Percentiles rank a stretch among this genome's conserved stretches.
phyloP scores from a whole-genome alignment of 2,329 filamentous ascomycete genomes.

The Zymoseptoria ardabiliae region DNA sequence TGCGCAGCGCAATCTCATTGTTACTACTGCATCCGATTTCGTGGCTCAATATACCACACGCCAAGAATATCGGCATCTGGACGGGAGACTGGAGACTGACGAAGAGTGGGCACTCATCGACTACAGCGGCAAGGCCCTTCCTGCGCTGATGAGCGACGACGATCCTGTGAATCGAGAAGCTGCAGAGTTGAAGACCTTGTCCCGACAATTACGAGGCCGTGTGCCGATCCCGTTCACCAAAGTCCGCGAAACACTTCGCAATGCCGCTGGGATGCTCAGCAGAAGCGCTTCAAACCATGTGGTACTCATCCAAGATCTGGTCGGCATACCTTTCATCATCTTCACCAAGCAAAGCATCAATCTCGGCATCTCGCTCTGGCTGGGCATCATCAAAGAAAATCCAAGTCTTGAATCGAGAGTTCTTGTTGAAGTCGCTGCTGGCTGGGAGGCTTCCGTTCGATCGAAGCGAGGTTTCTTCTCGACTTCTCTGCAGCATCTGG shows the following conservation, averaged over 20 bases:
- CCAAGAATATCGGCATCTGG: slow-evolving; percentile 87
- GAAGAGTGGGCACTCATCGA: slow-evolving; percentile 27
- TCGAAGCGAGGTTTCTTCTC: slow-evolving; percentile 77
- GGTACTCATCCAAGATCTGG: slow-evolving; percentile 75
- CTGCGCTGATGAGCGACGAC: slow-evolving; percentile 7
- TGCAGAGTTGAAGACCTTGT: slow-evolving; percentile 61
- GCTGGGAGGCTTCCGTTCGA: slow-evolving; percentile 81
- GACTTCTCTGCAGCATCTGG: slow-evolving; percentile 60
- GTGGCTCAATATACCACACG: slow-evolving; percentile 94
- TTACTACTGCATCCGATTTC: slow-evolving; percentile 93
- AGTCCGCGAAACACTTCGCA: slow-evolving; percentile 71
- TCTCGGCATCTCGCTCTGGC: slow-evolving; percentile 89
- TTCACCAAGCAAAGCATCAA: slow-evolving; percentile 96
- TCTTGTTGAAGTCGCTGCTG: slow-evolving; percentile 76
- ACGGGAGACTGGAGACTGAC: slow-evolving; percentile 41
- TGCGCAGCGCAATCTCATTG: slow-evolving; percentile 60
- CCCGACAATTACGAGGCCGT: slow-evolving; percentile 61
- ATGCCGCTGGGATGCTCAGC: slow-evolving; percentile 81
- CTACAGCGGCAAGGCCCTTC: slow-evolving; percentile 18
- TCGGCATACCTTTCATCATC: slow-evolving; percentile 83
- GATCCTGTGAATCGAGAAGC: slow-evolving; percentile 40
- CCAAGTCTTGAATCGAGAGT: slow-evolving; percentile 79
- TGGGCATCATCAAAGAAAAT: slow-evolving; percentile 95
- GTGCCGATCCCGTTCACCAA: slow-evolving; percentile 65
- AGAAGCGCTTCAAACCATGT: slow-evolving; percentile 67